Conservation (phyloP, 805 yeast genomes). For the Barnettozyma wickerhamii region DNA sequence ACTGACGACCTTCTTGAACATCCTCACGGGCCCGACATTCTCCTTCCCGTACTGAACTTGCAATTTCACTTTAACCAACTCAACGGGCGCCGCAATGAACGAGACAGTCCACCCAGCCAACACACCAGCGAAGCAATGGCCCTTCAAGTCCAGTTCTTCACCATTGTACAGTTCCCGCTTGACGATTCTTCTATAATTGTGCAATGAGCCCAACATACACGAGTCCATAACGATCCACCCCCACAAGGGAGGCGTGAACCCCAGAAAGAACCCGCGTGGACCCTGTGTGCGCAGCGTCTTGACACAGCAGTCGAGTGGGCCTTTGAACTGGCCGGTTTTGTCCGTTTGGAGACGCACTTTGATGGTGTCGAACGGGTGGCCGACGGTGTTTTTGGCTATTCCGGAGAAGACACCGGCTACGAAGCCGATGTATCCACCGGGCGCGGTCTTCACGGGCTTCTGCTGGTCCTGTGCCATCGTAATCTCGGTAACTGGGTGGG, state of each 20-base stretch:
- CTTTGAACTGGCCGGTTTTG: constrained; percentile 60
- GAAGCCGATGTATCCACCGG: constrained; percentile 54
- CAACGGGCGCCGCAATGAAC: constrained; percentile 94
- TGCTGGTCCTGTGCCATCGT: no score
- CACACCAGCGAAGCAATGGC: constrained; percentile 75
- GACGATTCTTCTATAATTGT: constrained; percentile 65
- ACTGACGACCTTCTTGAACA: constrained; percentile 51
- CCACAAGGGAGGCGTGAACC: constrained; percentile 87
- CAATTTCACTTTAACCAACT: constrained; percentile 80
- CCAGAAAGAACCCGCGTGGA: constrained; percentile 73
- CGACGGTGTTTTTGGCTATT: constrained; percentile 80
- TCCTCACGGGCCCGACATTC: constrained; percentile 74
- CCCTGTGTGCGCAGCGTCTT: constrained; percentile 78
- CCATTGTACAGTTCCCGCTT: constrained; percentile 59
- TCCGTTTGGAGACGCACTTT: constrained; percentile 82
- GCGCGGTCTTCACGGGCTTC: no score
- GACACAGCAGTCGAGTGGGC: constrained; percentile 76
- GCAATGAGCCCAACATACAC: constrained; percentile 83
- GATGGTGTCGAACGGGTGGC: constrained; percentile 91
- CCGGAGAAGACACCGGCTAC: constrained; percentile 89
- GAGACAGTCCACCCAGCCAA: constrained; percentile 86
- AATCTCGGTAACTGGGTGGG: no score
- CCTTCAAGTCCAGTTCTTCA: constrained; percentile 63
- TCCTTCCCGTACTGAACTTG: constrained; percentile 87
- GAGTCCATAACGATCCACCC: constrained; percentile 96